Evolutionary conservation across 1,139 yeast genomes (phyloP), one percentile per base, ranked within the genome.

Genomic region (Geotrichum cucujoidarum): DNA sequence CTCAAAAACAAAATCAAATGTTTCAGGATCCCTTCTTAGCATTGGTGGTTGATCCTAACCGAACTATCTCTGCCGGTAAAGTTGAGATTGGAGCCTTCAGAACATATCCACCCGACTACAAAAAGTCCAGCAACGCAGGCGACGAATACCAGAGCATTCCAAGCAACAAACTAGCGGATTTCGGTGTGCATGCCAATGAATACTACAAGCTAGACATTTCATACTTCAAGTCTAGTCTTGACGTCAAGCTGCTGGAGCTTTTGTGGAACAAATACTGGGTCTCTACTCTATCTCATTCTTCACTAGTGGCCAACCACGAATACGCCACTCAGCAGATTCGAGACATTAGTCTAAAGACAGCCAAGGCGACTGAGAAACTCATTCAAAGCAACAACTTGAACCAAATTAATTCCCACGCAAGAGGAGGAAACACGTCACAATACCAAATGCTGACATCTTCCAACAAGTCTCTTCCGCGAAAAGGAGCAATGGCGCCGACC

Each of bases 11-110:
- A 64, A 89, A 90, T 61, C 97, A 89, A 65, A 78, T 76, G 52
- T 88, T 81, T 62, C 96, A 89, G 63, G 97, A 89, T 60, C 97
- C 97, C 0, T 89, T 87, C 62, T 70, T 89, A 55, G 97, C 96
- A 0, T 73, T 89, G 41, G 97, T 89, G 4, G 75, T 89, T 46
- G 97, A 89, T 66, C 96, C 97, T 0, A 75, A 80, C 47, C 78
- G 81, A 58, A 83, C 95, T 0, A 62, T 72, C 4, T 69, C 76
- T 14, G 80, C 81, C 39, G 85, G 85, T 0, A 75, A 73, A 53
- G 83, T 89, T 18, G 95, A 87, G 45, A 84, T 92, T 51, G 97
- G 97, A 0, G 97, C 97, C 0, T 92, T 90, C 61, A 69, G 97
- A 61, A 88, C 97, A 0, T 80, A 73, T 56, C 83, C 88, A 0